Base-by-base conservation (phyloP, 176 grass and related monocot species). In the Oryza punctata region DNA sequence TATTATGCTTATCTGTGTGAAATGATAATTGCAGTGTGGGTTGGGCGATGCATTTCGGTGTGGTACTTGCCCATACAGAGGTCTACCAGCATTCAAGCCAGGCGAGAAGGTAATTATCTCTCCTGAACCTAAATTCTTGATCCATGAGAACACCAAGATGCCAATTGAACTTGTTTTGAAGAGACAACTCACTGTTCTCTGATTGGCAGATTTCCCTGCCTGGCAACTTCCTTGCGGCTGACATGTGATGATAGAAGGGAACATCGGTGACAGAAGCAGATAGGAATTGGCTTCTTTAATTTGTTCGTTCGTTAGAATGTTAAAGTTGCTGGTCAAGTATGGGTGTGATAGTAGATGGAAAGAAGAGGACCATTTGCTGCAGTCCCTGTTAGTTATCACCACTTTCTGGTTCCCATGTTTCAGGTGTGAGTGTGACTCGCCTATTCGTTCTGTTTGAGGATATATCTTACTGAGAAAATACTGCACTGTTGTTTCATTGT, bases 41-140 rank as follows among this genome's bases (percentile, higher is more conserved):
- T 80, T 99, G 83, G 96, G 96, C 0, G 96, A 99, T 61, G 96
- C 96, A 5, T 99, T 99, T 66, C 60, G 96, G n/a, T 99, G 96
- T 47, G 61, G 85, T 72, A 90, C 93, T 13, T 99, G 96, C 68
- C 96, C 96, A 41, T 99, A 99, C 83, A 88, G 73, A 83, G 96
- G 96, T 16, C 90, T 95, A 3, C 82, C 96, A 6, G 65, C 93
- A 11, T 96, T 99, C 91, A 96, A 94, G 74, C 59, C 88, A 45
- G 96, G 96, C 6, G 96, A 96, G 78, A 99, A 98, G 93, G 96
- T 99, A 84, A 23, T 59, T 28, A 5, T 26, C 68, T 38, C 28
- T 4, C 45, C 27, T 18, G 15, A 15, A 12, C 1, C 6, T 26
- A 44, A 6, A 35, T 60, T 77, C 19, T 12, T n/a, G 59, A 30